Evolutionary conservation across 2,329 filamentous ascomycete species (phyloP).

Genomic region (Phyllosticta citribraziliensis): DNA sequence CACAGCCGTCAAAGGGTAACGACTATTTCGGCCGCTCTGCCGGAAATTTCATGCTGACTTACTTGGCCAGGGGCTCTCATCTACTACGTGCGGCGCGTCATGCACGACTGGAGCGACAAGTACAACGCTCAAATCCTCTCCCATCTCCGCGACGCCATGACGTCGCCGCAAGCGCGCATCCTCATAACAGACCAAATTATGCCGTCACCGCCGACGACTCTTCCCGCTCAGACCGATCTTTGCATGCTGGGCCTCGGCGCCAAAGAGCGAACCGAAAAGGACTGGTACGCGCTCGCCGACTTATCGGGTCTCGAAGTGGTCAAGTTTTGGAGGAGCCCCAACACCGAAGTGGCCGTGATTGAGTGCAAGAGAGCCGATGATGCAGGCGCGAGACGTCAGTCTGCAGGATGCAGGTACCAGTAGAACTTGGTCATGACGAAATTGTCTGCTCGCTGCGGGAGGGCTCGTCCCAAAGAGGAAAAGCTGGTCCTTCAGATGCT

Average conservation of each 20-base stretch:
- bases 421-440: neutral
- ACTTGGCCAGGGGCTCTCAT: neutral
- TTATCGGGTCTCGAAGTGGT: conserved; percentile 1
- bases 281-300: conserved; percentile 2
- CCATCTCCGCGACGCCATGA: conserved; percentile 25
- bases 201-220: neutral
- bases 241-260: conserved; percentile 6
- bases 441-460: neutral
- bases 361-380: conserved; percentile 3
- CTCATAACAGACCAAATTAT: conserved; percentile 31
- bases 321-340: conserved; percentile 2
- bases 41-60: neutral
- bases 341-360: neutral
- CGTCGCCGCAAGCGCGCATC: conserved; percentile 24
- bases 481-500: neutral
- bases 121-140: conserved; percentile 24
- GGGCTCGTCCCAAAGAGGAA: neutral
- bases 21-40: neutral
- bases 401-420: neutral
- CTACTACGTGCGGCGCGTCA: conserved; percentile 22
- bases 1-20: conserved; percentile 21
- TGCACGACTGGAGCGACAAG: conserved; percentile 26
- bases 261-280: conserved; percentile 1
- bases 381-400: neutral
- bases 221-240: neutral